Conservation (phyloP, 495 filamentous ascomycete species). For the Choiromyces venosus region DNA sequence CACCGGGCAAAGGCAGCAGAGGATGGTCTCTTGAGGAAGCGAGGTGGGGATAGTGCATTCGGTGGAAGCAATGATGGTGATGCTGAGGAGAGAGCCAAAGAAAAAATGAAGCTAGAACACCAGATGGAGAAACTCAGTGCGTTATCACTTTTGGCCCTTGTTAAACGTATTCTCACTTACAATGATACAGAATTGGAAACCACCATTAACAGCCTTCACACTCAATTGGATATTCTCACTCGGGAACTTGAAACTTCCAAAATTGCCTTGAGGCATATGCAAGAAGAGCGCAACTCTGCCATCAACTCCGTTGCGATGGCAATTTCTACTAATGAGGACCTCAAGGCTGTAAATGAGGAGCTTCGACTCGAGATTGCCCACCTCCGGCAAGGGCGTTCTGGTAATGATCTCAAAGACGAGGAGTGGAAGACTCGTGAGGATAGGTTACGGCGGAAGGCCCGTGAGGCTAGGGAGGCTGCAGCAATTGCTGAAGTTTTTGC, state of each 20-base stretch:
- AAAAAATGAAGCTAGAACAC: slow-evolving; percentile 42
- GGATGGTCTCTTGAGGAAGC: slow-evolving; percentile 44
- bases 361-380: slow-evolving; percentile 50
- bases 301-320: slow-evolving; percentile 60
- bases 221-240: slow-evolving; percentile 55
- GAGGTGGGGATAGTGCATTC: slow-evolving; percentile 41
- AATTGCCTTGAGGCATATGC: slow-evolving; percentile 55
- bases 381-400: slow-evolving; percentile 42
- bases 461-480: slow-evolving; percentile 32
- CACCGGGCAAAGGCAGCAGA: slow-evolving; percentile 48
- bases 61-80: slow-evolving; percentile 46
- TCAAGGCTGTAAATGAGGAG: slow-evolving; percentile 55
- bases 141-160: slow-evolving; percentile 20
- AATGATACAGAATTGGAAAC: slow-evolving; percentile 53
- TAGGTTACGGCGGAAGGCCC: slow-evolving; percentile 19
- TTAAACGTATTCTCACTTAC: slow-evolving; percentile 6
- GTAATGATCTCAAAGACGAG: slow-evolving; percentile 15
- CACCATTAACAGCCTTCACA: slow-evolving; percentile 54
- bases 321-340: slow-evolving; percentile 57
- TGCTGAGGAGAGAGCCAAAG: slow-evolving; percentile 35
- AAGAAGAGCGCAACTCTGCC: slow-evolving; percentile 60
- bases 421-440: slow-evolving; percentile 34
- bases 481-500: slow-evolving; percentile 27
- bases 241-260: slow-evolving; percentile 58
- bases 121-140: slow-evolving; percentile 41